phyloP scores from a whole-genome alignment of 2,329 filamentous ascomycete species.

The Fusarium nelsonii region DNA sequence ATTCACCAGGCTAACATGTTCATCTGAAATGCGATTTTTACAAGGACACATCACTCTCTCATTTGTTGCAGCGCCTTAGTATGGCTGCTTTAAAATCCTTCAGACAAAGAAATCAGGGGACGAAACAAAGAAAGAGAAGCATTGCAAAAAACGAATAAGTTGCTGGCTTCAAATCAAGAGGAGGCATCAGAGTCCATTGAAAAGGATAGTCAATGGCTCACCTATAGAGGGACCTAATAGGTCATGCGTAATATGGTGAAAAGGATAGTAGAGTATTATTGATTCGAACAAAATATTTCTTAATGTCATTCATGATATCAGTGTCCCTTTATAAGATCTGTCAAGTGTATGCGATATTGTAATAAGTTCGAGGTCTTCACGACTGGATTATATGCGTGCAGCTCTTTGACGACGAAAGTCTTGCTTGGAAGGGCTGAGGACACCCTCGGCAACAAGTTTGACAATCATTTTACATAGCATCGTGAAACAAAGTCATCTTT shows the following conservation, averaged over 20 bases:
- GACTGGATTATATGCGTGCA: neutral
- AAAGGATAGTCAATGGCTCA: constrained; percentile 16
- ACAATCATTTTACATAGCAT: too few relatives aligned
- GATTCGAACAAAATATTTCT: neutral
- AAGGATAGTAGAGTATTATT: constrained; percentile 5
- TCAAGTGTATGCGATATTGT: neutral
- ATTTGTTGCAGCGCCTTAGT: constrained; percentile 14
- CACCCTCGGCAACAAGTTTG: too few relatives aligned
- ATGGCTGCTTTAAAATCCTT: constrained; percentile 8
- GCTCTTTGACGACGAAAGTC: neutral
- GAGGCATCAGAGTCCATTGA: constrained; percentile 10
- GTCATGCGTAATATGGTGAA: constrained; percentile 7
- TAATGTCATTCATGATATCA: neutral
- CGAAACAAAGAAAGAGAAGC: constrained; percentile 1
- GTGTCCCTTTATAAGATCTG: neutral
- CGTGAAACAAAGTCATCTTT: neutral
- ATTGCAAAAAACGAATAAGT: constrained; percentile 7
- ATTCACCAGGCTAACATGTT: neutral
- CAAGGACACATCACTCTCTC: constrained; percentile 4
- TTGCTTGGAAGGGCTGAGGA: neutral
- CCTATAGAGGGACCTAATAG: constrained; percentile 4
- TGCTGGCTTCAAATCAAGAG: constrained; percentile 18
- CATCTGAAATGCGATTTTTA: constrained; percentile 30
- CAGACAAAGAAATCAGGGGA: neutral
- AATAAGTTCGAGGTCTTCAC: neutral